Conservation (phyloP, 306 rosid species). For the Casuarina equisetifolia region DNA sequence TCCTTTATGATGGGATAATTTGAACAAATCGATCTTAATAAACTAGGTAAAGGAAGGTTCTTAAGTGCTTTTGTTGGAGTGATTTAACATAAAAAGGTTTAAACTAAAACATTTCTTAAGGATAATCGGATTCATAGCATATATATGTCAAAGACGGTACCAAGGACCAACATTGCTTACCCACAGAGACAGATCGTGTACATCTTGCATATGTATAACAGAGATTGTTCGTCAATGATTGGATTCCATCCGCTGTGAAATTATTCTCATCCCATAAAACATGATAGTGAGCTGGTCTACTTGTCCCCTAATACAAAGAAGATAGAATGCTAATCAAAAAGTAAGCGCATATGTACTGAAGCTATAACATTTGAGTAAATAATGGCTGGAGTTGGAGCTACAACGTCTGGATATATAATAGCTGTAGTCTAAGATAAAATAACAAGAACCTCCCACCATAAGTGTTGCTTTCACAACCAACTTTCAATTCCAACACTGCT, state of each 20-base stretch:
- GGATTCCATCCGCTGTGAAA: slow-evolving; percentile 87
- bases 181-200: slow-evolving; percentile 88
- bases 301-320: slow-evolving; percentile 63
- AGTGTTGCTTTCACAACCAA: neutral
- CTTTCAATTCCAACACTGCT: neutral
- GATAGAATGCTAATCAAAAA: neutral
- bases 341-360: neutral
- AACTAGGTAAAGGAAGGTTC: neutral
- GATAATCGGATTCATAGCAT: neutral
- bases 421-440: neutral
- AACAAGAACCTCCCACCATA: neutral
- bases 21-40: neutral
- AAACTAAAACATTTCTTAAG: neutral
- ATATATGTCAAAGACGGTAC: slow-evolving; percentile 3
- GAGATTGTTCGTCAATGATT: slow-evolving; percentile 81
- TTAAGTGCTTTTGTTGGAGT: neutral
- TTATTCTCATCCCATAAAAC: slow-evolving; percentile 96
- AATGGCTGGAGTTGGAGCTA: neutral
- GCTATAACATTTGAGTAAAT: neutral
- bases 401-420: neutral
- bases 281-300: slow-evolving; percentile 93
- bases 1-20: neutral
- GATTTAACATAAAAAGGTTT: neutral
- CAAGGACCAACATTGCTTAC: slow-evolving; percentile 44
- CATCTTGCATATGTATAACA: slow-evolving; percentile 94